phyloP scores from a whole-genome alignment of 441 rosid genomes.

The Populus hybrid region DNA sequence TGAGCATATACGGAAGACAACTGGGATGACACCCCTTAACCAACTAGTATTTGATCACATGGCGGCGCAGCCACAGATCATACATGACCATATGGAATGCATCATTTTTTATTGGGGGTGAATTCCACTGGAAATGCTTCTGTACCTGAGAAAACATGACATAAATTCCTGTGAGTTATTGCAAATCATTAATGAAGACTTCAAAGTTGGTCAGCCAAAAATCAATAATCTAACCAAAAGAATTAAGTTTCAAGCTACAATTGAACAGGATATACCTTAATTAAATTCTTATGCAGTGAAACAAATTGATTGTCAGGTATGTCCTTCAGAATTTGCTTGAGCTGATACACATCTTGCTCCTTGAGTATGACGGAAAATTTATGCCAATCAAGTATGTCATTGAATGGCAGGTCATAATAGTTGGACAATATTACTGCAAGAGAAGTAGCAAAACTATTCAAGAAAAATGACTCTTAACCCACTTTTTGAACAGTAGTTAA shows the following conservation, averaged over 20 bases:
- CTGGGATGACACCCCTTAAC: slow-evolving; percentile 3
- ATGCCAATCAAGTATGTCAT: slow-evolving; percentile 76
- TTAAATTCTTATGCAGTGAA: slow-evolving; percentile 67
- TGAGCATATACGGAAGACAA: slow-evolving; percentile 5
- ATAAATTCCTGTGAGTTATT: slow-evolving; percentile 11
- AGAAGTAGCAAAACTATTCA: slow-evolving; percentile 3
- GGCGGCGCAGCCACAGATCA: slow-evolving; percentile 90
- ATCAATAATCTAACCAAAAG: not conserved
- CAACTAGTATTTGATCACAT: slow-evolving; percentile 75
- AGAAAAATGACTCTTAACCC: not conserved
- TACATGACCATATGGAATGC: slow-evolving; percentile 97
- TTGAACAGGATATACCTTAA: slow-evolving; percentile 43
- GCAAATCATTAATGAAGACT: not conserved
- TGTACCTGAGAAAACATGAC: slow-evolving; percentile 59
- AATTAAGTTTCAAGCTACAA: not conserved
- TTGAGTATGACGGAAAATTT: slow-evolving; percentile 73
- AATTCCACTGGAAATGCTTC: slow-evolving; percentile 94
- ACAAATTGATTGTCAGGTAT: slow-evolving; percentile 65
- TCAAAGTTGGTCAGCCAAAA: not conserved
- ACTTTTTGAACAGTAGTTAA: not conserved
- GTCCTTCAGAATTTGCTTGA: slow-evolving; percentile 72
- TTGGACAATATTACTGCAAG: slow-evolving; percentile 80
- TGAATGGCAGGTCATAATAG: slow-evolving; percentile 92
- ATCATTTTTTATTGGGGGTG: slow-evolving; percentile 70
- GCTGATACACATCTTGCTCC: slow-evolving; percentile 74